Conservation (phyloP, 495 filamentous ascomycete species). For the Pyrenula massariospora region DNA sequence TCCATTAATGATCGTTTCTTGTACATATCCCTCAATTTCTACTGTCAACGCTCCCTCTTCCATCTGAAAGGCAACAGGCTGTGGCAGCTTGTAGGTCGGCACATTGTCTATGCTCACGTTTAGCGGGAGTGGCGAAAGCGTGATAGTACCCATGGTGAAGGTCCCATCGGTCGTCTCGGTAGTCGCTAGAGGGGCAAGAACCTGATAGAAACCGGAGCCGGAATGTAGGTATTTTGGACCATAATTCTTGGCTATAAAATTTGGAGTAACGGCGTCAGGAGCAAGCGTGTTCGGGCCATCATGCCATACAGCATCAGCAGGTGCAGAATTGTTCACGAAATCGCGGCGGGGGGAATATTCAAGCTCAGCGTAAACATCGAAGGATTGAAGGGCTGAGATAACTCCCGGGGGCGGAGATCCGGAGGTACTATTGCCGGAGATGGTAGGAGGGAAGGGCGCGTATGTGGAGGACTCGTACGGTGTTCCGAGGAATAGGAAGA, state of each 20-base stretch:
- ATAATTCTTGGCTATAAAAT: constrained; percentile 29
- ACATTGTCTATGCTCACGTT: constrained; percentile 1
- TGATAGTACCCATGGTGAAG: constrained; percentile 26
- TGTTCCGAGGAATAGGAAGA: constrained; percentile 23
- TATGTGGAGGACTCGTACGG: constrained; percentile 16
- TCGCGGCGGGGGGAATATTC: constrained; percentile 23
- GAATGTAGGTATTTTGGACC: constrained; percentile 28
- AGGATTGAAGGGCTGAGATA: constrained; percentile 15
- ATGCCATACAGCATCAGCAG: constrained; percentile 18
- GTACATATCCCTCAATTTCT: constrained; percentile 19
- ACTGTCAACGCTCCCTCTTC: constrained; percentile 25
- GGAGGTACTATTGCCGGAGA: constrained; percentile 6
- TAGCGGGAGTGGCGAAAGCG: constrained; percentile 10
- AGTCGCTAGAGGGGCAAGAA: constrained; percentile 28
- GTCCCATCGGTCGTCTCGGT: constrained; percentile 19
- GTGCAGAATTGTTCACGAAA: constrained; percentile 23
- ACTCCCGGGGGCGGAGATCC: constrained; percentile 3
- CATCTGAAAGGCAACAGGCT: constrained; percentile 26
- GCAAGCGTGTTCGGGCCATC: constrained; percentile 17
- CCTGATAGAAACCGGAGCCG: constrained; percentile 21
- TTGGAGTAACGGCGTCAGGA: constrained; percentile 12
- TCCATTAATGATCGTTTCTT: constrained; percentile 15
- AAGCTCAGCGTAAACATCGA: constrained; percentile 29
- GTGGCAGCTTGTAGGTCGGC: constrained; percentile 9
- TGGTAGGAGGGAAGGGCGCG: constrained; percentile 17